Evolutionary conservation across 352 stramenopile genomes (phyloP).

Genomic region (Pythium scleroteichum): DNA sequence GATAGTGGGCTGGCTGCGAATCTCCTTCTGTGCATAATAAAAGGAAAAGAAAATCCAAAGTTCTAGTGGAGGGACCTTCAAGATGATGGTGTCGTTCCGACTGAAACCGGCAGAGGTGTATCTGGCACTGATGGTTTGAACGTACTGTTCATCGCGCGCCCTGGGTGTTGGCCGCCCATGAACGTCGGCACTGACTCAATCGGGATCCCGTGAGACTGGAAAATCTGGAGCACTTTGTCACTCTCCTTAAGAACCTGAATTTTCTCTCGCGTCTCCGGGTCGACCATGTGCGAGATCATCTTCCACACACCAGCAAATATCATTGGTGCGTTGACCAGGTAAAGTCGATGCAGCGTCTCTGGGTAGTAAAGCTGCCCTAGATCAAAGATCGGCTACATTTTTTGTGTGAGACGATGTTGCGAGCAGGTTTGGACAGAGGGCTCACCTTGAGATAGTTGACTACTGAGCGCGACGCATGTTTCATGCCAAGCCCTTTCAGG

Average conservation of each 20-base stretch:
- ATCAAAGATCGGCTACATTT: slow-evolving; percentile 72
- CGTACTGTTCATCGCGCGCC: slow-evolving; percentile 63
- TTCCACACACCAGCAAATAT: slow-evolving; percentile 86
- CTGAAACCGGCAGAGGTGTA: slow-evolving; percentile 52
- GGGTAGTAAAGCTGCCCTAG: slow-evolving; percentile 79
- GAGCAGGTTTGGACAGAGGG: too few relatives aligned
- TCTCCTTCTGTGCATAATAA: too few relatives aligned
- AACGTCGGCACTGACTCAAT: slow-evolving; percentile 56
- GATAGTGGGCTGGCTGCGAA: background rate
- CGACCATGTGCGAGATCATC: slow-evolving; percentile 68
- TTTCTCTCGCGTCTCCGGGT: slow-evolving; percentile 79
- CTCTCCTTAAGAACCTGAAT: slow-evolving; percentile 81
- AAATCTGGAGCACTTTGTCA: slow-evolving; percentile 54
- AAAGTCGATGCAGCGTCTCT: slow-evolving; percentile 77
- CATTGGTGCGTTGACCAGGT: slow-evolving; percentile 80
- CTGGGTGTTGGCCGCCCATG: slow-evolving; percentile 57
- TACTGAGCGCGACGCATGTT: slow-evolving; percentile 56
- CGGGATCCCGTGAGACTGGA: slow-evolving; percentile 64
- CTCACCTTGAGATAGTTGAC: slow-evolving; percentile 67
- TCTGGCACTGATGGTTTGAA: slow-evolving; percentile 61
- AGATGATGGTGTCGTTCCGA: background rate
- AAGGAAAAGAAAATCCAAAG: too few relatives aligned
- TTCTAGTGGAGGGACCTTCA: background rate
- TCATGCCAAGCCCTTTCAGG: slow-evolving; percentile 67
- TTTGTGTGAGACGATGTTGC: too few relatives aligned